Conservation (phyloP, 306 rosid species). For the Fagus crenata region DNA sequence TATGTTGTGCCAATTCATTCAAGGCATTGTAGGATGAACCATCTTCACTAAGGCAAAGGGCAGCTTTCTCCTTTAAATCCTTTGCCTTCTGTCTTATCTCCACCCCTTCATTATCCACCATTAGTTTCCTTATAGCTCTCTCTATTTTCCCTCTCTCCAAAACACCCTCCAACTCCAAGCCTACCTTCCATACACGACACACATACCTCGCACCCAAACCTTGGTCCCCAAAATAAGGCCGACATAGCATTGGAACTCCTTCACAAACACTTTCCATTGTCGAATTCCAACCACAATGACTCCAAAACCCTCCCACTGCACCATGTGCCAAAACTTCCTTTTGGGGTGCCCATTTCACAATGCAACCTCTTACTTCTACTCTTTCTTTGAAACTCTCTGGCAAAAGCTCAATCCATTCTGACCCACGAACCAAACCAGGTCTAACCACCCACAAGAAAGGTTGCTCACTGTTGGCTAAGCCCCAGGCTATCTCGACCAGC, state of each 20-base stretch:
- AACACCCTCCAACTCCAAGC: constrained; percentile 1
- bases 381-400: neutral
- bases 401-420: neutral
- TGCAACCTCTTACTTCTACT: neutral
- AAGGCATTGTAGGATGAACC: neutral
- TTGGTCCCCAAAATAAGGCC: neutral
- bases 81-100: neutral
- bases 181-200: neutral
- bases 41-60: neutral
- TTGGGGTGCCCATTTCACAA: constrained; percentile 2
- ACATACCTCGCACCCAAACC: neutral
- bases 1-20: neutral
- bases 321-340: neutral
- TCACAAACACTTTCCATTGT: neutral
- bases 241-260: constrained; percentile 3
- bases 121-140: neutral
- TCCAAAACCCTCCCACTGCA: constrained; percentile 1
- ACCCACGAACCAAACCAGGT: neutral
- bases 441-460: neutral
- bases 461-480: neutral
- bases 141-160: neutral
- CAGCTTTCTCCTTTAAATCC: neutral
- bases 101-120: neutral
- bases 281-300: neutral
- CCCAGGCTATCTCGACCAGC: neutral